phyloP scores from a whole-genome alignment of 129 eudicot species.

The Flaveria brownii region DNA sequence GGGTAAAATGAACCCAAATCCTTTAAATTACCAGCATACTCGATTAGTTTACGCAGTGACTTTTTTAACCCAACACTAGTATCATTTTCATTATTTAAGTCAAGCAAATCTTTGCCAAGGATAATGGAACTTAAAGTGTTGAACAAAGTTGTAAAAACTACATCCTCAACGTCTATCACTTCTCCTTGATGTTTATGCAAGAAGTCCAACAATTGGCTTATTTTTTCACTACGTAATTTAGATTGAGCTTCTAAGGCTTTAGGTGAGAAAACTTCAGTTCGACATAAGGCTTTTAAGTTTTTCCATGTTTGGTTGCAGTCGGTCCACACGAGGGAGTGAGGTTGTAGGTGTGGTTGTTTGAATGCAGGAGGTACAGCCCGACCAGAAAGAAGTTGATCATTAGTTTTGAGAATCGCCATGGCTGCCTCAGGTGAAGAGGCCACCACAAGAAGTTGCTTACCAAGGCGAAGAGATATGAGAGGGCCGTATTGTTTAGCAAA shows the following conservation, averaged over 20 bases:
- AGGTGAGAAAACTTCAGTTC: slow-evolving; percentile 28
- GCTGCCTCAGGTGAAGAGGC: slow-evolving; percentile 33
- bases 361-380: slow-evolving; percentile 17
- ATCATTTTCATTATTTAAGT: neutral
- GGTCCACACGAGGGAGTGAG: slow-evolving; percentile 12
- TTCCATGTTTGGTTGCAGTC: slow-evolving; percentile 27
- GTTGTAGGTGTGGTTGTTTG: neutral
- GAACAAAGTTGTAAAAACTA: slow-evolving; percentile 14
- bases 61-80: slow-evolving; percentile 13
- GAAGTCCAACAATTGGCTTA: slow-evolving; percentile 7
- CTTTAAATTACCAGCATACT: neutral
- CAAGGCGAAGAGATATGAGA: slow-evolving; percentile 20
- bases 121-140: slow-evolving; percentile 21
- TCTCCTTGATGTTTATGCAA: slow-evolving; percentile 3
- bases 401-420: slow-evolving; percentile 21
- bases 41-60: neutral
- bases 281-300: slow-evolving; percentile 7
- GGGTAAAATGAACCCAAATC: slow-evolving; percentile 24
- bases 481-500: slow-evolving; percentile 29
- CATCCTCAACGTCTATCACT: slow-evolving; percentile 14
- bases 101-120: slow-evolving; percentile 20
- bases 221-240: slow-evolving; percentile 8
- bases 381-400: slow-evolving; percentile 26
- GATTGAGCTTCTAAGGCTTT: slow-evolving; percentile 27
- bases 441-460: slow-evolving; percentile 8